A percentile compares a stretch with the other conserved stretches of the same genome.
Conservation (phyloP, 345 rosid genomes). For the Syzygium aromaticum region DNA sequence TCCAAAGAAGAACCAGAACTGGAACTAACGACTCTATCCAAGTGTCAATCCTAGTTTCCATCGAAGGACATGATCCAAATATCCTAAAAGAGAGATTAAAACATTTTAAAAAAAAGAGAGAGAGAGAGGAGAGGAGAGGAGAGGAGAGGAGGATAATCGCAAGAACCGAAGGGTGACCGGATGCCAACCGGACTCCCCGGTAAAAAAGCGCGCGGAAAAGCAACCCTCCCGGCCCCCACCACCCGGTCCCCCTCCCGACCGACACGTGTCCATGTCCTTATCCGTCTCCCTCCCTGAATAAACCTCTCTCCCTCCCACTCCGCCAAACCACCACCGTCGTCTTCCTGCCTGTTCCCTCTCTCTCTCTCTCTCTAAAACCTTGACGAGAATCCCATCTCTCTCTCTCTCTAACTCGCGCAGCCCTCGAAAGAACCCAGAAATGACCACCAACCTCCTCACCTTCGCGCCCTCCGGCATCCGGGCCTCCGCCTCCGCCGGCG, state of each 20-base stretch:
- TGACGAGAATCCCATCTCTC: not conserved
- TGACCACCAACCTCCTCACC: conserved; percentile 42
- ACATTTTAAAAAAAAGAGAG: not conserved
- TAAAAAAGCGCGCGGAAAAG: not conserved
- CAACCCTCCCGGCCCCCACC: not conserved
- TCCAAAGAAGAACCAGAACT: not conserved
- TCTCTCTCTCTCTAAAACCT: not conserved
- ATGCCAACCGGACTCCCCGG: not conserved
- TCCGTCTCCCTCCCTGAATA: not conserved
- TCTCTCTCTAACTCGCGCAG: not conserved
- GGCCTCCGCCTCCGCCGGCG: conserved; percentile 26
- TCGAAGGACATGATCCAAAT: not conserved
- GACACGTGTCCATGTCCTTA: conserved; percentile 3
- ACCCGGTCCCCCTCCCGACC: not conserved
- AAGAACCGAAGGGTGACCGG: not conserved
- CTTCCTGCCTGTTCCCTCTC: not conserved
- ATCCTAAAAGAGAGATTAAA: not conserved
- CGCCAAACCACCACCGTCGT: not conserved
- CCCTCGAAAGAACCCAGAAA: not conserved
- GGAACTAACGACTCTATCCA: not conserved
- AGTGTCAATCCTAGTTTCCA: not conserved
- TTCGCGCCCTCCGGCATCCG: conserved; percentile 30
- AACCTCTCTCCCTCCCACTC: not conserved
- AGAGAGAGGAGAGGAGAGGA: not conserved
- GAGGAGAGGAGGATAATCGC: not conserved